Evolutionary conservation across 495 filamentous ascomycete genomes (phyloP), one percentile per base, ranked within the genome.

Genomic region (Endocarpon pusillum): DNA sequence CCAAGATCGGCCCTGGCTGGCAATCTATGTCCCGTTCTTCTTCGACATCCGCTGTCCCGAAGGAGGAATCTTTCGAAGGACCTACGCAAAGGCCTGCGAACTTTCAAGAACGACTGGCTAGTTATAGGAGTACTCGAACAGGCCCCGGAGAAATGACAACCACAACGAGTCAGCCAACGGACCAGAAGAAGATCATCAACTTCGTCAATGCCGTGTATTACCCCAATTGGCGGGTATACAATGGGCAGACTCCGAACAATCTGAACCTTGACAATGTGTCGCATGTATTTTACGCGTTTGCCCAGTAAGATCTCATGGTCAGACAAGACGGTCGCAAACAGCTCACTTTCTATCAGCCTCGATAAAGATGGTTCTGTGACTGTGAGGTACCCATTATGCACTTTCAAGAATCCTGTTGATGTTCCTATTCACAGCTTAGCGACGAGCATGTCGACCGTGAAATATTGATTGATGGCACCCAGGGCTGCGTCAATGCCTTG

Each of bases 221-320:
- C 60, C 82, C 84, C 3, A 92, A 89, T 51, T 81, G 76, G 67
- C 63, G 75, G 30, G 69, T 87, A 21, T 87, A 89, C 51, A 64
- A 65, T 36, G 70, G 78, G 45, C 73, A 82, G 40, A 73, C 81
- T 15, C 85, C 85, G 1, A 82, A 77, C 0, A 73, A 73, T 11
- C 54, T 94, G 39, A 76, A 81, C 51, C 65, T 75, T 45, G 67
- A 63, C 20, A 62, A 68, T 37, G 59, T 79, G 25, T 75, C 81
- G 35, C 80, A 87, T 46, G 70, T 91, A 24, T 91, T 87, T 48
- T 94, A 94, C 52, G 81, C 84, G 33, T 92, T 85, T 68, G 82
- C 81, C 43, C 66, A 66, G 71, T 73, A 55, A 44, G 45, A 46
- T 41, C 35, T 21, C 8, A 83, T 73, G 59, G 70, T 93, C 33